Conservation (phyloP, 2,329 filamentous ascomycete genomes). For the Penicillium sp. region DNA sequence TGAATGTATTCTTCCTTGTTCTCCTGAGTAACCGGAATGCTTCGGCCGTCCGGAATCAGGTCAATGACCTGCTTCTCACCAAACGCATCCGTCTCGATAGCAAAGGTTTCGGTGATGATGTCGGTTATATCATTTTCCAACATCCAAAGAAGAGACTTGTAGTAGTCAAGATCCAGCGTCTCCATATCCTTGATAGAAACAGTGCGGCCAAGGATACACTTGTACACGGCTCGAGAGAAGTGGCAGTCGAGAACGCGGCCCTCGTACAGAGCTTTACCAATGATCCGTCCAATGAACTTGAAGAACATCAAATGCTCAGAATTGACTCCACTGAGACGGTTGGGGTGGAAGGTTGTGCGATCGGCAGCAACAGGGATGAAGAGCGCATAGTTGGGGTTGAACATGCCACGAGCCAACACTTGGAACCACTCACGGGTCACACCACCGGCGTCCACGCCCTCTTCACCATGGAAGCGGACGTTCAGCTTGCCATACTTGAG, state of each 20-base stretch:
- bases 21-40: conserved; percentile 90
- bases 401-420: conserved; percentile 95
- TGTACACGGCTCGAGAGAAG: conserved; percentile 98
- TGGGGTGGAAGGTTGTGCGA: conserved; percentile 97
- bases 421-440: conserved; percentile 99
- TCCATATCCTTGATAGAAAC: conserved; percentile 99
- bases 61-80: conserved; percentile 84
- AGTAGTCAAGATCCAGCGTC: conserved; percentile 95
- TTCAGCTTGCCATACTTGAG: conserved; percentile 99
- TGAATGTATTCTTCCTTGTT: conserved; percentile 99
- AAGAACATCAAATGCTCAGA: conserved; percentile 96
- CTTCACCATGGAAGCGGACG: conserved; percentile 93
- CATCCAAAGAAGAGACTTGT: conserved; percentile 98
- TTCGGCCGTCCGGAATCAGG: conserved; percentile 77
- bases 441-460: conserved; percentile 94
- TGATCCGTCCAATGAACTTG: conserved; percentile 98
- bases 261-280: conserved; percentile 96
- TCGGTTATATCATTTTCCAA: conserved; percentile 97
- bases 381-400: conserved; percentile 93
- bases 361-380: conserved; percentile 97
- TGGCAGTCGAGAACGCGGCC: conserved; percentile 94
- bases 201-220: conserved; percentile 87
- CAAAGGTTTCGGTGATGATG: conserved; percentile 94
- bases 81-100: conserved; percentile 88
- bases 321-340: conserved; percentile 88